Conservation (phyloP, 257 asterid genomes). For the Gardenia jasminoides region DNA sequence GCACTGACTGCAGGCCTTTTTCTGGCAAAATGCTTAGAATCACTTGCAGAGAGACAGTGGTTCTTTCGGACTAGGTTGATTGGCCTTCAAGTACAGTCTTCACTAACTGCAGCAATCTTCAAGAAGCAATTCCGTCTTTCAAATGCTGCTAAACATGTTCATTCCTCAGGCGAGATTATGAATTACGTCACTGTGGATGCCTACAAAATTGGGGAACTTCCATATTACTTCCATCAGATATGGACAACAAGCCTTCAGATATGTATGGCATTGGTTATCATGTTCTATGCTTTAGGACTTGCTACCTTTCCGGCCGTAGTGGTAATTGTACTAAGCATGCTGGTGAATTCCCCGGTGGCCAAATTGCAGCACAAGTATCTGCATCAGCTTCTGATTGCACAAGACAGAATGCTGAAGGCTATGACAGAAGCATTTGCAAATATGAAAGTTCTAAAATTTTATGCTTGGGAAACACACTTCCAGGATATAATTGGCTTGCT, state of each 20-base stretch:
- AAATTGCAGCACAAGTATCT: slow-evolving; percentile 32
- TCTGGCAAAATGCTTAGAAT: slow-evolving; percentile 33
- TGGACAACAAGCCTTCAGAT: slow-evolving; percentile 39
- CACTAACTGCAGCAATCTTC: slow-evolving; percentile 33
- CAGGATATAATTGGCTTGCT: slow-evolving; percentile 22
- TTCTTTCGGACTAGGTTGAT: slow-evolving; percentile 32
- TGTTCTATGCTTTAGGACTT: slow-evolving; percentile 33
- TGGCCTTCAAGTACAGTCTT: slow-evolving; percentile 32
- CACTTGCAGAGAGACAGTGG: slow-evolving; percentile 43
- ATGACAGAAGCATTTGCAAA: slow-evolving; percentile 31
- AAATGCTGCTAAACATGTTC: slow-evolving; percentile 21
- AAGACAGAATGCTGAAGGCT: slow-evolving; percentile 36
- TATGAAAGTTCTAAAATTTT: slow-evolving; percentile 39
- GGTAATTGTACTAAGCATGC: slow-evolving; percentile 23
- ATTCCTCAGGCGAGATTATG: slow-evolving; percentile 39
- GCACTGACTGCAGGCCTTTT: slow-evolving; percentile 26
- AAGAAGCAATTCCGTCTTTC: slow-evolving; percentile 37
- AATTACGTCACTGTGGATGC: slow-evolving; percentile 40
- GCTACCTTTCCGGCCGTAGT: slow-evolving; percentile 31
- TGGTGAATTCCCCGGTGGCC: slow-evolving; percentile 35
- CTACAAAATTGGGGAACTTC: slow-evolving; percentile 35
- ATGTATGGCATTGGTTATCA: slow-evolving; percentile 25
- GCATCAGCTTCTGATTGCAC: slow-evolving; percentile 35
- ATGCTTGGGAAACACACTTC: slow-evolving; percentile 43
- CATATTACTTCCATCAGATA: slow-evolving; percentile 35